Evolutionary conservation across 345 rosid species (phyloP), one percentile per base, ranked within the genome.

Genomic region (Dipteronia sinensis): DNA sequence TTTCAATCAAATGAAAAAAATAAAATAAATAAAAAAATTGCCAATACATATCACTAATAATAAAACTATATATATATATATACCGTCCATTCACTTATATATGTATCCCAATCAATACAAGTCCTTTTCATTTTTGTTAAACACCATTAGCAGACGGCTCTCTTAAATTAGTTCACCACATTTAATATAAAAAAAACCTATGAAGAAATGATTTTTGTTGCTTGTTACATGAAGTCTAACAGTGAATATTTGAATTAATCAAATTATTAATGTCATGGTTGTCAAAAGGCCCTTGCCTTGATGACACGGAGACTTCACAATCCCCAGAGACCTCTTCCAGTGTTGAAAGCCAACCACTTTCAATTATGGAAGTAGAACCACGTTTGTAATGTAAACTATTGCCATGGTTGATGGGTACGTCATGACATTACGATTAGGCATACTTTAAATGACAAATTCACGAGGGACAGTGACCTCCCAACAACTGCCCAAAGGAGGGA

Each of bases 401-500:
- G 6, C 6, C 38, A 4, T 34, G 6, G 38, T 34, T 34, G 38
- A 34, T 34, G 38, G 6, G 38, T 29, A 4, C 38, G 38, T 34
- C 38, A 78, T 44, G 23, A 22, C 38, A 12, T 55, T 64, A 29
- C 53, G 72, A 44, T 67, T 77, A 29, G 64, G 42, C 69, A 74
- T 20, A 47, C 10, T 15, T 34, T 23, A 69, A 56, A 67, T 46
- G 38, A 29, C 65, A 67, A n/a, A 47, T 69, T 19, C 63, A 25
- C 72, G n/a, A 59, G 27, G 53, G 80, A 72, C 16, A 69, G 68
- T 69, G 84, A 80, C 81, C 20, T 15, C 23, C 22, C 78, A 82
- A 77, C 82, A 2, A 82, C 78, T 75, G 51, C 79, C 65, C 58
- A 64, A 66, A 9, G 10, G 40, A 9, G 10, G 49, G 65, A 51